Conservation (phyloP, 768 basidiomycete species). For the Panellus pusillus region DNA sequence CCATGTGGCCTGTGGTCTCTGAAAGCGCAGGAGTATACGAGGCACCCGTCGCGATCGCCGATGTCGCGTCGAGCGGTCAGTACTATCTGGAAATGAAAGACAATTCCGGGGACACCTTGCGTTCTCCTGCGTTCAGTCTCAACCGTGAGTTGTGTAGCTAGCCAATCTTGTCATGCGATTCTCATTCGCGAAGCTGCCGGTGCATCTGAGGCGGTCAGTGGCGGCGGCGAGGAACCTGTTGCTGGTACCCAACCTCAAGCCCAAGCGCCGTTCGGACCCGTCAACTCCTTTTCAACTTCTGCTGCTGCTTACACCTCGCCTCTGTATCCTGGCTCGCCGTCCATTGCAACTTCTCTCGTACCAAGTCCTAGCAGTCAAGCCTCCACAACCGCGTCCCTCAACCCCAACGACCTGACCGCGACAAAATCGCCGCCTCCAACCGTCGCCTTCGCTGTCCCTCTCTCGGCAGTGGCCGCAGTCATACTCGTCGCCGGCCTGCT, state of each 20-base stretch:
- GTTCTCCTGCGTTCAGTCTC: conserved; percentile 14
- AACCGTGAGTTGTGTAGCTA: conserved; percentile 1
- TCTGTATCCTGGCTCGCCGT: conserved; percentile 2
- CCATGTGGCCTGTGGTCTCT: conserved; percentile 1
- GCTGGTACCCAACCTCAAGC: conserved; percentile 12
- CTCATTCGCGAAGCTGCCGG: conserved; percentile 2
- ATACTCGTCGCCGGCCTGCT: conserved; percentile 30
- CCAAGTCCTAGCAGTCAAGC: too few species aligned
- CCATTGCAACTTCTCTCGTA: neutral
- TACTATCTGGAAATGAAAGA: conserved; percentile 12
- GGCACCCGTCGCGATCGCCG: conserved; percentile 8
- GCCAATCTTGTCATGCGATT: neutral
- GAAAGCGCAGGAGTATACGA: conserved; percentile 11
- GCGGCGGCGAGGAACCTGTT: neutral
- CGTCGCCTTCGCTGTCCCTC: conserved; percentile 34
- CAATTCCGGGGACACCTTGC: conserved; percentile 1
- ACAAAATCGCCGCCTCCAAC: conserved; percentile 25
- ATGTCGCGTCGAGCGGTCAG: neutral
- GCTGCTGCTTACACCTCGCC: neutral
- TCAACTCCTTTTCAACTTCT: neutral
- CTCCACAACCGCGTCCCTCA: neutral
- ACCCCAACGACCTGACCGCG: conserved; percentile 25
- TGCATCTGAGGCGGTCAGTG: neutral
- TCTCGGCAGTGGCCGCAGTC: conserved; percentile 33
- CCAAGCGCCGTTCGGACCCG: conserved; percentile 12